phyloP scores from a whole-genome alignment of 116 monocot genomes.

The Posidonia oceanica region DNA sequence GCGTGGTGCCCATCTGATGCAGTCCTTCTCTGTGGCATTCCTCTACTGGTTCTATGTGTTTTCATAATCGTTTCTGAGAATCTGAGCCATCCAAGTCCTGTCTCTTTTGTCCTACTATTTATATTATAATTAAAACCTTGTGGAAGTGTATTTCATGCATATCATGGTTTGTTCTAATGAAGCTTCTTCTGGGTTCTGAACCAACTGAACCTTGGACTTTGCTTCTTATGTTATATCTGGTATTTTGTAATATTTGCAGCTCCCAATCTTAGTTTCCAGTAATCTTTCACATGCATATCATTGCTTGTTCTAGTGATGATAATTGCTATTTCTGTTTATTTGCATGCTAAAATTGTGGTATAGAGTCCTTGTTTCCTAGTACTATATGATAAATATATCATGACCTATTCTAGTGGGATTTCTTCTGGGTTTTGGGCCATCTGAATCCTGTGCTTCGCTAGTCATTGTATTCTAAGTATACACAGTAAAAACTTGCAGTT shows the following conservation, averaged over 20 bases:
- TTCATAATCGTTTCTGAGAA: slow-evolving; percentile 26
- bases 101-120: background rate
- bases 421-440: background rate
- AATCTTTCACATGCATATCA: background rate
- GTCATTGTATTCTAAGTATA: background rate
- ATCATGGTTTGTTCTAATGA: slow-evolving; percentile 4
- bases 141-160: background rate
- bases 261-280: background rate
- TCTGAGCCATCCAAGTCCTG: background rate
- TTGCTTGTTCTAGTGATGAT: background rate
- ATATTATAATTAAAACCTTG: background rate
- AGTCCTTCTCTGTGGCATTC: slow-evolving; percentile 93
- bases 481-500: background rate
- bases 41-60: slow-evolving; percentile 99
- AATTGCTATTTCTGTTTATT: background rate
- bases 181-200: slow-evolving; percentile 5
- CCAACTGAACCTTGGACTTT: background rate
- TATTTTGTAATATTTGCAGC: background rate
- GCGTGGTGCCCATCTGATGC: slow-evolving; percentile 50
- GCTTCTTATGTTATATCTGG: background rate
- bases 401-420: background rate
- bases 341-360: background rate
- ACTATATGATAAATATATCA: background rate
- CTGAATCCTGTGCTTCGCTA: background rate
- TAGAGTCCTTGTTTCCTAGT: background rate